A percentile compares a stretch with the other conserved stretches of the same genome.
Conservation (phyloP, 495 filamentous ascomycete species). For the Xylaria cubensis region DNA sequence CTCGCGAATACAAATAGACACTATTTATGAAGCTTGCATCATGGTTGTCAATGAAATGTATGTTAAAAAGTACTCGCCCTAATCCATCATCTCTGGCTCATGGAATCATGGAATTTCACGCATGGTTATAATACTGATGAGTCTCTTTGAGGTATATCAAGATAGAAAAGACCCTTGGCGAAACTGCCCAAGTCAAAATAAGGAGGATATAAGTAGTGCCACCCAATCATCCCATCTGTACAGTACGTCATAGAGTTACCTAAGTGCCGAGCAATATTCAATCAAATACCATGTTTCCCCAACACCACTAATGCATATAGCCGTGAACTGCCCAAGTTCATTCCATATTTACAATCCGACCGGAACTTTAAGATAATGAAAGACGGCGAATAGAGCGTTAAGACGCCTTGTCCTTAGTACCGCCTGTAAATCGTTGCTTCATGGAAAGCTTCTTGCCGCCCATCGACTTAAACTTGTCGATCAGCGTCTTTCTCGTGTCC, state of each 20-base stretch:
- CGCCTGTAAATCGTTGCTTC: conserved; percentile 46
- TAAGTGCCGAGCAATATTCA: conserved; percentile 1
- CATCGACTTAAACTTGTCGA: conserved; percentile 73
- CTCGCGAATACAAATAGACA: not conserved
- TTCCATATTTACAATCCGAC: conserved; percentile 18
- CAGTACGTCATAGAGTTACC: conserved; percentile 12
- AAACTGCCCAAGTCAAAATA: not conserved
- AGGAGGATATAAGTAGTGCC: not conserved
- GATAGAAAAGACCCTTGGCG: not conserved
- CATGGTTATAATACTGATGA: not conserved
- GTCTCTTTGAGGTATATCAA: not conserved
- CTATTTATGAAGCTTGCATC: not conserved
- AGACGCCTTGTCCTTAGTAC: conserved; percentile 31
- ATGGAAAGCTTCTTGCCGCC: conserved; percentile 71
- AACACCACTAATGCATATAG: conserved; percentile 30
- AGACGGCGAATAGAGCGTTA: conserved; percentile 7
- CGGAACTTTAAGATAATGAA: not conserved
- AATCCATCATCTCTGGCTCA: not conserved
- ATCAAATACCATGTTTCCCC: conserved; percentile 8
- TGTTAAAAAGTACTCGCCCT: not conserved
- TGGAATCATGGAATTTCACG: no score
- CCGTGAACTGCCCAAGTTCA: conserved; percentile 6
- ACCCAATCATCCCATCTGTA: conserved; percentile 3
- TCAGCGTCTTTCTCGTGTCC: conserved; percentile 70
- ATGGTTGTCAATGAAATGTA: no score